A percentile compares a stretch with the other conserved stretches of the same genome.
These are phyloP conservation scores for Orychophragmus violaceus DNA, from an alignment of 345 rosid genomes.

Conservation along the genomic window DNA sequence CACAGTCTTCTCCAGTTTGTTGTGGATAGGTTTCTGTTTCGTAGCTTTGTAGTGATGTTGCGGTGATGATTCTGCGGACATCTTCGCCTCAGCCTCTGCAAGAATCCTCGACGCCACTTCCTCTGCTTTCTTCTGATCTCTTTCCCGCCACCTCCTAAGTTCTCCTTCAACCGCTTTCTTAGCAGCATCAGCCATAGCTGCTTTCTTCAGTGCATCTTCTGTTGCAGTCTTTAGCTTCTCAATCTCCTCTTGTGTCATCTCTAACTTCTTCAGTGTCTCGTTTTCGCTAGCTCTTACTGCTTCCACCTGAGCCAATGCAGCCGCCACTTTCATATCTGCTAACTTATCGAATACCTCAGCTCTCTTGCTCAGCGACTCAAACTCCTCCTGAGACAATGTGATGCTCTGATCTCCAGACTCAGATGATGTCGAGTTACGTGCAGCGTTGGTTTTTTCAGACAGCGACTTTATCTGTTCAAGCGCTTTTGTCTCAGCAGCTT, in stretches of 20 bases:
- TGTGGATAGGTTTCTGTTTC: constrained; percentile 41
- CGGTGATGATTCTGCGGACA: constrained; percentile 54
- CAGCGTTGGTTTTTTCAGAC: constrained; percentile 70
- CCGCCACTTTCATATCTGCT: constrained; percentile 91
- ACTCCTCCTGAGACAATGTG: constrained; percentile 77
- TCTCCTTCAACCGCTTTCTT: constrained; percentile 92
- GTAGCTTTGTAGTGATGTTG: constrained; percentile 51
- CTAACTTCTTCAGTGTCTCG: constrained; percentile 71
- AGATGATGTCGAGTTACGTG: constrained; percentile 68
- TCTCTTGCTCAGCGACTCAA: constrained; percentile 65
- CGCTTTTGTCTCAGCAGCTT: constrained; percentile 59
- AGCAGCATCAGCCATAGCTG: constrained; percentile 95
- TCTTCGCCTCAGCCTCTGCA: constrained; percentile 50
- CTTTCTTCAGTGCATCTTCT: constrained; percentile 64
- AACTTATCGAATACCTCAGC: constrained; percentile 65
- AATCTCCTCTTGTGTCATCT: constrained; percentile 66
- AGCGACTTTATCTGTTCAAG: constrained; percentile 61
- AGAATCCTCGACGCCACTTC: constrained; percentile 72
- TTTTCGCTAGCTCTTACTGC: constrained; percentile 92
- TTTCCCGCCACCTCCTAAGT: constrained; percentile 79
- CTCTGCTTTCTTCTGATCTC: constrained; percentile 84
- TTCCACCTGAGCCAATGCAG: constrained; percentile 93
- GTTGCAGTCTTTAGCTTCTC: constrained; percentile 68
- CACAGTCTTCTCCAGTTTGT: constrained; percentile 54
- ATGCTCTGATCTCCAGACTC: constrained; percentile 66